Evolutionary conservation across 1,139 yeast genomes (phyloP), one percentile per base, ranked within the genome.

Genomic region (Martiniozyma asiatica): DNA sequence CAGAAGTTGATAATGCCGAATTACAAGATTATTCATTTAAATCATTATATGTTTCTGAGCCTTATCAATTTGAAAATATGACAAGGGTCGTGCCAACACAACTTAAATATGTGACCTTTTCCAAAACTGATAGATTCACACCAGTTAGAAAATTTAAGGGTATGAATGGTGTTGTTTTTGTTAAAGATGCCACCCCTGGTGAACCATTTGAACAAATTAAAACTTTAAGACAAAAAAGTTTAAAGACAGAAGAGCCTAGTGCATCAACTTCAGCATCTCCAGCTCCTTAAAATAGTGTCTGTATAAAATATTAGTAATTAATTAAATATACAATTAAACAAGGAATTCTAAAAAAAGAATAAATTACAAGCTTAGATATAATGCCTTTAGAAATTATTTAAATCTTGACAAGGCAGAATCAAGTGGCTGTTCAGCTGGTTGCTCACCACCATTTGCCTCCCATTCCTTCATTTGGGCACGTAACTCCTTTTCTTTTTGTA

Each of bases 21-120:
- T 26, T 35, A 8, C 49, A 40, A 22, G 50, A 39, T 24, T 36
- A 27, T 21, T 42, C 38, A 17, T 40, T 35, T 24, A 42, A 37
- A 24, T 48, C 57, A 3, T 35, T 47, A 16, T 52, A 51, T 32
- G 47, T 66, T 34, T 66, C 72, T 49, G 68, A 65, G 22, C 76
- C 82, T 26, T 84, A 70, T 58, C 71, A 70, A 50, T 63, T 87
- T 35, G 67, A 67, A 26, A 89, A 89, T 53, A 64, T 87, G 67
- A 68, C 92, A 11, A 73, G 99, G 47, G 94, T 89, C 2, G 63
- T 92, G 38, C 97, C 97, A n/a, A 69, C 76, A 26, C 98, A 92
- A 59, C 63, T 87, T 36, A 78, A 75, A 54, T 84, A 76, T 56
- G 72, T 89, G 30, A 67, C 93, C 4, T 85, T 89, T 53, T 60